Percentiles rank a stretch among this genome's conserved stretches.
Conservation (phyloP, 2,329 filamentous ascomycete genomes). For the Hypoxylon sp. region DNA sequence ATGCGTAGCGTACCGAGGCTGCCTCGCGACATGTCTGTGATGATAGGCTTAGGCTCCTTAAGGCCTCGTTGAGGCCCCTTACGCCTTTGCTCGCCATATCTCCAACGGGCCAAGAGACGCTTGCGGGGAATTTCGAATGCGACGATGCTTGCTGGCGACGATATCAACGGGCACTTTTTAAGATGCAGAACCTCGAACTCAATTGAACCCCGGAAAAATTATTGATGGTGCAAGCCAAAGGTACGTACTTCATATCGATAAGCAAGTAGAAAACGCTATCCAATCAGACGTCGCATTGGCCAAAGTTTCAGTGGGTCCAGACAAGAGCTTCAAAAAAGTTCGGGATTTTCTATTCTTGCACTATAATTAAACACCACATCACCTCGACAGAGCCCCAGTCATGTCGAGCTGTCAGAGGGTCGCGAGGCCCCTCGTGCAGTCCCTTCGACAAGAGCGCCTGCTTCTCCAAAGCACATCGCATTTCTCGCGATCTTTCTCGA, state of each 20-base stretch:
- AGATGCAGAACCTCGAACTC: slow-evolving; percentile 4
- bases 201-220: slow-evolving; percentile 50
- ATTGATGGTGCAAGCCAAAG: slow-evolving; percentile 38
- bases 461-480: slow-evolving; percentile 52
- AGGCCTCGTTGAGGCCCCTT: slow-evolving; percentile 67
- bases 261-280: slow-evolving; percentile 15
- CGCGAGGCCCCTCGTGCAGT: slow-evolving; percentile 69
- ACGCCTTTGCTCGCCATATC: slow-evolving; percentile 65
- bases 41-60: slow-evolving; percentile 65
- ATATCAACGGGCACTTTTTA: slow-evolving; percentile 3
- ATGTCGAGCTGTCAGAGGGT: slow-evolving; percentile 75
- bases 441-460: slow-evolving; percentile 61
- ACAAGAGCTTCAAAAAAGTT: slow-evolving; percentile 42
- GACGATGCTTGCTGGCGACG: slow-evolving; percentile 11
- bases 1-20: slow-evolving; percentile 47
- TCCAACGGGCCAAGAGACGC: slow-evolving; percentile 36
- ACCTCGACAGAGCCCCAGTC: slow-evolving; percentile 42
- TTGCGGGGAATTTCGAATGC: not conserved
- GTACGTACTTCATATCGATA: slow-evolving; percentile 37
- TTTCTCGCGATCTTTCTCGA: slow-evolving; percentile 56
- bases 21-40: slow-evolving; percentile 59
- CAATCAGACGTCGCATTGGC: slow-evolving; percentile 22
- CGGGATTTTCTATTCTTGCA: slow-evolving; percentile 29
- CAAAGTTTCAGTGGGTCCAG: slow-evolving; percentile 27
- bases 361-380: slow-evolving; percentile 14